Conservation (phyloP, 2,329 filamentous ascomycete species). For the Phialemoniopsis sp. region DNA sequence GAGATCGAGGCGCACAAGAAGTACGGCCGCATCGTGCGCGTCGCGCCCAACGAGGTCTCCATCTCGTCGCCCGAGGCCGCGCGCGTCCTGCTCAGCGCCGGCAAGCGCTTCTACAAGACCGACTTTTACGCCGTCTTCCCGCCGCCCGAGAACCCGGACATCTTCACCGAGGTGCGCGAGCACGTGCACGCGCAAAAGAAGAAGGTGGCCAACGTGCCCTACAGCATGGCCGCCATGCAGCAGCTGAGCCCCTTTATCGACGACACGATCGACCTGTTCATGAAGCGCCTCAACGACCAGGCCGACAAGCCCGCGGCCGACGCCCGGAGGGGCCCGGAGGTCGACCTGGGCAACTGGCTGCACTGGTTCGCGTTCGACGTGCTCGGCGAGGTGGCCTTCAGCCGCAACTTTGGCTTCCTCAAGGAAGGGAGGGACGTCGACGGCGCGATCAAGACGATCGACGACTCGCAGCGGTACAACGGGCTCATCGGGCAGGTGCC, state of each 20-base stretch:
- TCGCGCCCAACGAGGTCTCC: conserved; percentile 43
- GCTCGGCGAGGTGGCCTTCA: conserved; percentile 48
- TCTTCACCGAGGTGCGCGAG: conserved; percentile 52
- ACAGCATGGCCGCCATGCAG: conserved; percentile 50
- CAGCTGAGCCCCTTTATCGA: conserved; percentile 46
- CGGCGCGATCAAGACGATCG: conserved; percentile 45
- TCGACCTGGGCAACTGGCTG: conserved; percentile 45
- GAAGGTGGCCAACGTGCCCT: conserved; percentile 45
- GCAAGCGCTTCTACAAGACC: conserved; percentile 49
- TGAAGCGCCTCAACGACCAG: conserved; percentile 34
- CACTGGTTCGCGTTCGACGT: conserved; percentile 43
- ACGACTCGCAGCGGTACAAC: conserved; percentile 48
- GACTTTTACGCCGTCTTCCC: conserved; percentile 51
- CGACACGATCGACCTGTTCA: conserved; percentile 42
- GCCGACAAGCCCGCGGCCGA: conserved; percentile 16
- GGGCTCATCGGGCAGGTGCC: conserved; percentile 48
- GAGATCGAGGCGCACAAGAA: conserved; percentile 38
- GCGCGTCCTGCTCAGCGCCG: conserved; percentile 38
- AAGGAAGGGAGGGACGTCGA: conserved; percentile 45
- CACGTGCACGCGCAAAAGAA: conserved; percentile 52
- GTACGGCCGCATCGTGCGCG: conserved; percentile 45
- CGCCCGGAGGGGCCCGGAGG: conserved; percentile 12
- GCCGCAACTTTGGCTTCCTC: conserved; percentile 47
- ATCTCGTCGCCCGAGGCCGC: conserved; percentile 40
- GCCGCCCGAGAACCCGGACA: conserved; percentile 52